These are phyloP conservation scores for Clavispora carvajalis DNA, from an alignment of 805 yeast species.

Conservation along the genomic window DNA sequence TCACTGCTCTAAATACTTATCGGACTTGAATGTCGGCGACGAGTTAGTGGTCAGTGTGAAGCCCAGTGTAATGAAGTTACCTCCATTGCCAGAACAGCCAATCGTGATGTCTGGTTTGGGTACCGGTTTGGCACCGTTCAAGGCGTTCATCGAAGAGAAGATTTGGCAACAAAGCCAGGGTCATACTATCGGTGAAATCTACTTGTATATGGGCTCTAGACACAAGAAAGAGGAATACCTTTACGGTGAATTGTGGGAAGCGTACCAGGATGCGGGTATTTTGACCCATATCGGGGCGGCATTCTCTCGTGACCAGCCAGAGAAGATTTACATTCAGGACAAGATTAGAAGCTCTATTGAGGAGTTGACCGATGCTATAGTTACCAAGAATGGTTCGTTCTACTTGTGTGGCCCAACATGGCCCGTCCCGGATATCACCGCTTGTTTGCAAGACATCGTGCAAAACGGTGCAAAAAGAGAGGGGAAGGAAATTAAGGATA, in stretches of 20 bases:
- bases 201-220: conserved; percentile 86
- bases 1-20: conserved; percentile 87
- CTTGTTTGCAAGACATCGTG: conserved; percentile 79
- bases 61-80: conserved; percentile 95
- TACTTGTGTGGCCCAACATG: conserved; percentile 98
- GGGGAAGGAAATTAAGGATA: conserved; percentile 61
- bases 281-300: conserved; percentile 96
- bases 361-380: conserved; percentile 74
- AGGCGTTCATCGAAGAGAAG: conserved; percentile 94
- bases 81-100: conserved; percentile 81
- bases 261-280: conserved; percentile 85
- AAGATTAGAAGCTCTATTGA: conserved; percentile 73
- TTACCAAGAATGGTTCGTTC: conserved; percentile 76
- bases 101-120: conserved; percentile 96
- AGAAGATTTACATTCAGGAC: conserved; percentile 93
- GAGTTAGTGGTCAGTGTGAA: conserved; percentile 92
- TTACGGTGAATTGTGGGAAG: conserved; percentile 97
- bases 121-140: conserved; percentile 97
- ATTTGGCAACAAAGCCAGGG: conserved; percentile 91
- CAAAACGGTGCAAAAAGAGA: conserved; percentile 60
- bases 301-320: conserved; percentile 93
- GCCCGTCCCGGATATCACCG: conserved; percentile 97
- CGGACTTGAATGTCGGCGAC: conserved; percentile 72
- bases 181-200: conserved; percentile 80
- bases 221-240: conserved; percentile 93